phyloP scores from a whole-genome alignment of 2,329 filamentous ascomycete species.

The Escovopsis sp. region DNA sequence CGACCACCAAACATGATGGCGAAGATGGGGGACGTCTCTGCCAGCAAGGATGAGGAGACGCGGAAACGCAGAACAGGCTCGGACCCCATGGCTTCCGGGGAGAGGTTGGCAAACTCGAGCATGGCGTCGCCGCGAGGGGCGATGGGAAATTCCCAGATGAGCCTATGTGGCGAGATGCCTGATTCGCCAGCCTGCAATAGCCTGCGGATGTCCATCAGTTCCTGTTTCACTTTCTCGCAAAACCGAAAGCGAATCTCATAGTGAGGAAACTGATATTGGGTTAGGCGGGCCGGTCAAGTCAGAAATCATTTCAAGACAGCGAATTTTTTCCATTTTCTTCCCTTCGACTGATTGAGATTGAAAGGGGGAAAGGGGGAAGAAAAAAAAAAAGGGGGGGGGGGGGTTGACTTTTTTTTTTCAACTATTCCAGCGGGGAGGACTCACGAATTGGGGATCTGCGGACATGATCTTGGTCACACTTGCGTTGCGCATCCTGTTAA shows the following conservation, averaged over 20 bases:
- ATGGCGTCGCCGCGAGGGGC: slow-evolving; percentile 32
- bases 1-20: slow-evolving; percentile 28
- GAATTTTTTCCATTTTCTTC: too few relatives aligned
- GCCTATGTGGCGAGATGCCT: slow-evolving; percentile 23
- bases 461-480: slow-evolving; percentile 28
- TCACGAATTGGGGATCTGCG: slow-evolving; percentile 28
- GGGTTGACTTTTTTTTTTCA: background rate
- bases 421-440: slow-evolving; percentile 4
- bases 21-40: slow-evolving; percentile 38
- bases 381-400: too few relatives aligned
- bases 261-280: slow-evolving; percentile 20
- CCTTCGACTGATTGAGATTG: too few relatives aligned
- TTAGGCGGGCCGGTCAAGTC: slow-evolving; percentile 5
- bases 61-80: slow-evolving; percentile 33
- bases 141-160: slow-evolving; percentile 28
- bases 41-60: slow-evolving; percentile 35
- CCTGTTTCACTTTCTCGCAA: slow-evolving; percentile 29
- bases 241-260: slow-evolving; percentile 34
- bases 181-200: slow-evolving; percentile 27
- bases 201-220: slow-evolving; percentile 24
- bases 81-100: slow-evolving; percentile 14
- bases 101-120: slow-evolving; percentile 35
- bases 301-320: background rate
- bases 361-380: too few relatives aligned
- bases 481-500: slow-evolving; percentile 31